Evolutionary conservation across 805 yeast genomes (phyloP).

Genomic region (Sungouiozyma ichnusensis): DNA sequence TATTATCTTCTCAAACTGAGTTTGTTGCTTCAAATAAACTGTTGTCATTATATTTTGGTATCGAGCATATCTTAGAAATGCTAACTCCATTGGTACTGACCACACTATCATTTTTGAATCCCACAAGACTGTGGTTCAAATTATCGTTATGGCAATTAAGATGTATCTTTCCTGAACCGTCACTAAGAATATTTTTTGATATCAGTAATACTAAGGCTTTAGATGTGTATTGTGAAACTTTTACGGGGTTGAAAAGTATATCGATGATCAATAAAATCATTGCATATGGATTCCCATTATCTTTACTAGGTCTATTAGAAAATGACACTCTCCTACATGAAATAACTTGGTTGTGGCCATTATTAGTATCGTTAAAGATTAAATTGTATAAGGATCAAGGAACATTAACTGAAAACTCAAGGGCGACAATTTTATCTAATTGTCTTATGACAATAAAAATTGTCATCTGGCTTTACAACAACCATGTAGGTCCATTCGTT

Average conservation of each 20-base stretch:
- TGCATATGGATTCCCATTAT: constrained; percentile 16
- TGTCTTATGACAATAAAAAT: constrained; percentile 2
- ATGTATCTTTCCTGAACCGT: constrained; percentile 20
- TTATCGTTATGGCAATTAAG: constrained; percentile 22
- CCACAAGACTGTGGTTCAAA: constrained; percentile 14
- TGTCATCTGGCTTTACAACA: not conserved
- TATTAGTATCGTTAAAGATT: constrained; percentile 7
- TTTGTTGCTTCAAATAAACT: constrained; percentile 2
- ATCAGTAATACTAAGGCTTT: constrained; percentile 21
- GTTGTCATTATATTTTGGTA: constrained; percentile 1
- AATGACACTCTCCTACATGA: constrained; percentile 4
- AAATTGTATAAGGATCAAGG: constrained; percentile 3
- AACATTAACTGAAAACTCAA: not conserved
- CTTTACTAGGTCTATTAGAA: constrained; percentile 7
- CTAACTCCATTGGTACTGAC: constrained; percentile 3
- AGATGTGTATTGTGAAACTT: constrained; percentile 19
- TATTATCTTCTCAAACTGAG: constrained; percentile 1
- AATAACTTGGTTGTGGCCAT: constrained; percentile 13
- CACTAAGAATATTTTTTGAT: constrained; percentile 14
- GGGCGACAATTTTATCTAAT: constrained; percentile 1
- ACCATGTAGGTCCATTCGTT: not conserved
- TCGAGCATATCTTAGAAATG: constrained; percentile 3
- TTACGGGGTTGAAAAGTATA: constrained; percentile 14
- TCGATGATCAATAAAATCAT: constrained; percentile 10
- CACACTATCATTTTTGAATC: constrained; percentile 6